phyloP scores from a whole-genome alignment of 2,329 filamentous ascomycete species.

The Madurella fahalii region DNA sequence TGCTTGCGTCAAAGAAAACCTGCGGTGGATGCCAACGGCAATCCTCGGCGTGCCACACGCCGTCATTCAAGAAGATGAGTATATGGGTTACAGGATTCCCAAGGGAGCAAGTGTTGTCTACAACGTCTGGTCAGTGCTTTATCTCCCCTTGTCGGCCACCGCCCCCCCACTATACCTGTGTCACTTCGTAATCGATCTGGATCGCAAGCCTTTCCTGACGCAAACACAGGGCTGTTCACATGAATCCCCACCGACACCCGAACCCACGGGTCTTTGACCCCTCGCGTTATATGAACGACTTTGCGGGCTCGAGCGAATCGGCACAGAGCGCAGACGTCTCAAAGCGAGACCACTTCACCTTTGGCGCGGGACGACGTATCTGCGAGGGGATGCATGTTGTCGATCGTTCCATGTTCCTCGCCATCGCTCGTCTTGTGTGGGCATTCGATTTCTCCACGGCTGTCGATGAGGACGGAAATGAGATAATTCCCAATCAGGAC shows the following conservation, averaged over 20 bases:
- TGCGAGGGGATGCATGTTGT: slow-evolving; percentile 55
- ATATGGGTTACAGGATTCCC: slow-evolving; percentile 42
- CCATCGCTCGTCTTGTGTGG: slow-evolving; percentile 45
- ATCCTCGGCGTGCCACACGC: slow-evolving; percentile 38
- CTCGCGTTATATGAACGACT: slow-evolving; percentile 30
- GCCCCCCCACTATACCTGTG: neutral
- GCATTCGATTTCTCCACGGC: slow-evolving; percentile 31
- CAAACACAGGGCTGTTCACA: slow-evolving; percentile 35
- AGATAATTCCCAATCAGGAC: slow-evolving; percentile 34
- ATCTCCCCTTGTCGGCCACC: no score
- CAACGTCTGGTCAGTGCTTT: slow-evolving; percentile 31
- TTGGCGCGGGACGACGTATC: slow-evolving; percentile 53
- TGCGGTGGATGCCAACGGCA: slow-evolving; percentile 40
- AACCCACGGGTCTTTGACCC: slow-evolving; percentile 41
- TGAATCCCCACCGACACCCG: slow-evolving; percentile 37
- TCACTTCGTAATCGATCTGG: neutral
- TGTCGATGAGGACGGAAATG: slow-evolving; percentile 27
- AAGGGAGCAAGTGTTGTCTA: slow-evolving; percentile 39
- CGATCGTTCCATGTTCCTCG: slow-evolving; percentile 43
- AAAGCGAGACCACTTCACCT: slow-evolving; percentile 48
- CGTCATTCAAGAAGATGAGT: slow-evolving; percentile 37
- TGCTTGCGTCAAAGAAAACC: slow-evolving; percentile 39
- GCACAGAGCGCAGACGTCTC: slow-evolving; percentile 21
- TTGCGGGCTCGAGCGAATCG: slow-evolving; percentile 20
- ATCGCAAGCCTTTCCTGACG: neutral